Conservation (phyloP, 2,329 filamentous ascomycete genomes). For the Pyrenophora tritici-repentis region DNA sequence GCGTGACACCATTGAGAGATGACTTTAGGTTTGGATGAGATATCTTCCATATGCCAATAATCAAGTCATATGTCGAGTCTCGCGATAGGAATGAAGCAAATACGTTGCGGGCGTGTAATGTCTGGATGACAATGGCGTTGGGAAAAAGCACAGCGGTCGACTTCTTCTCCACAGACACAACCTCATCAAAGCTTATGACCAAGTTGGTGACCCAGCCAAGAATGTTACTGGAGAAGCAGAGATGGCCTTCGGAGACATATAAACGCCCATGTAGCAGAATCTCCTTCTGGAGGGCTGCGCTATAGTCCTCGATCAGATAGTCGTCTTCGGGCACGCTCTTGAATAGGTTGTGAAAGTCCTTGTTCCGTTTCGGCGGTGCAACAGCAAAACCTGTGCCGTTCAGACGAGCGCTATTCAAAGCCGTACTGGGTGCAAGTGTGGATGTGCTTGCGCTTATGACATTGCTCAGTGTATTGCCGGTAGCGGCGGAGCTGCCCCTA, state of each 20-base stretch:
- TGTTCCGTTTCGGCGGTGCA: conserved; percentile 92
- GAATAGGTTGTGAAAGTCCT: conserved; percentile 92
- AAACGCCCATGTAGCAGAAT: conserved; percentile 92
- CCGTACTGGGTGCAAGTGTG: conserved; percentile 68
- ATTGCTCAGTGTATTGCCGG: conserved; percentile 70
- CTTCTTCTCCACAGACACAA: conserved; percentile 95
- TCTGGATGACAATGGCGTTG: conserved; percentile 96
- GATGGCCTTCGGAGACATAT: conserved; percentile 95
- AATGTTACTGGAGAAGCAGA: conserved; percentile 99
- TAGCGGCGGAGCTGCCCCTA: conserved; percentile 75
- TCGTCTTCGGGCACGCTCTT: conserved; percentile 97
- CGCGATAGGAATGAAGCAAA: conserved; percentile 95
- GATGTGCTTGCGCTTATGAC: conserved; percentile 72
- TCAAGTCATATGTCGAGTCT: conserved; percentile 94
- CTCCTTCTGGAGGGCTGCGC: conserved; percentile 91
- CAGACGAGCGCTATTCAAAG: conserved; percentile 70
- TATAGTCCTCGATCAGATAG: conserved; percentile 97
- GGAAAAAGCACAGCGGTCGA: conserved; percentile 95
- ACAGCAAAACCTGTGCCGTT: conserved; percentile 97
- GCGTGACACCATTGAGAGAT: conserved; percentile 82
- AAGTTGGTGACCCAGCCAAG: conserved; percentile 97
- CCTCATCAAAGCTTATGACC: conserved; percentile 97
- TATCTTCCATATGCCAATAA: conserved; percentile 98
- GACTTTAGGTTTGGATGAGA: conserved; percentile 91
- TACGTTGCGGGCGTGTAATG: conserved; percentile 89